These are phyloP conservation scores for Theobroma grandiflorum DNA, from an alignment of 441 rosid species.

Conservation along the genomic window DNA sequence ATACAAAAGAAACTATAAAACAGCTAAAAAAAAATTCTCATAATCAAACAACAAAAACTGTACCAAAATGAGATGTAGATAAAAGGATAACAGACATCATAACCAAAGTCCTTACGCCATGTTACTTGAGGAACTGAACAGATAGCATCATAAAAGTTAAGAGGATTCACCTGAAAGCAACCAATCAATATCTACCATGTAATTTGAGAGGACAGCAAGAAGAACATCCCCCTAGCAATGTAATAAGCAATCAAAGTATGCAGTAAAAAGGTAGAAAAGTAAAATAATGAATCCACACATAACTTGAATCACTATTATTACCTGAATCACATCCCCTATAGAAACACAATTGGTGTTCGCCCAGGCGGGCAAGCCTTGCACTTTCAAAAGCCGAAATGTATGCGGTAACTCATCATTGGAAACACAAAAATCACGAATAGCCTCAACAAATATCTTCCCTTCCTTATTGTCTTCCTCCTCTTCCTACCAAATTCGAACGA, in stretches of 20 bases:
- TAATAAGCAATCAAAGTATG: conserved; percentile 18
- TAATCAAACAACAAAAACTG: conserved; percentile 14
- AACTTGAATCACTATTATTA: conserved; percentile 24
- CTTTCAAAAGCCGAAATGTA: conserved; percentile 76
- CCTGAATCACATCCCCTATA: conserved; percentile 87
- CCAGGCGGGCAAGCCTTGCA: conserved; percentile 83
- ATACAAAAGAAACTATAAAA: conserved; percentile 23
- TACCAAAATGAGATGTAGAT: neutral
- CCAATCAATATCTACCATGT: conserved; percentile 96
- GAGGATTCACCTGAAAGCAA: conserved; percentile 64
- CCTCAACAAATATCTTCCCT: conserved; percentile 40
- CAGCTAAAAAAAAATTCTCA: neutral
- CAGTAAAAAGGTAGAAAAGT: neutral
- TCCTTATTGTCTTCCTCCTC: conserved; percentile 29
- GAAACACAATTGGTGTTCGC: conserved; percentile 90
- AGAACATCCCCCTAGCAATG: conserved; percentile 71
- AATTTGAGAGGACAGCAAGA: conserved; percentile 81
- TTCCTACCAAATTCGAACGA: conserved; percentile 33
- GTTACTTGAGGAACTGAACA: neutral
- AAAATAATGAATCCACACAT: neutral
- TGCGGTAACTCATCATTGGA: conserved; percentile 49
- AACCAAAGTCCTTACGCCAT: neutral
- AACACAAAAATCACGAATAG: conserved; percentile 57
- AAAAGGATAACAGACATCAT: neutral
- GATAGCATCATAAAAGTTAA: neutral